A percentile compares a stretch with the other conserved stretches of the same genome.
Conservation (phyloP, 169 alveolate genomes). For the Sarcocystis neurona region DNA sequence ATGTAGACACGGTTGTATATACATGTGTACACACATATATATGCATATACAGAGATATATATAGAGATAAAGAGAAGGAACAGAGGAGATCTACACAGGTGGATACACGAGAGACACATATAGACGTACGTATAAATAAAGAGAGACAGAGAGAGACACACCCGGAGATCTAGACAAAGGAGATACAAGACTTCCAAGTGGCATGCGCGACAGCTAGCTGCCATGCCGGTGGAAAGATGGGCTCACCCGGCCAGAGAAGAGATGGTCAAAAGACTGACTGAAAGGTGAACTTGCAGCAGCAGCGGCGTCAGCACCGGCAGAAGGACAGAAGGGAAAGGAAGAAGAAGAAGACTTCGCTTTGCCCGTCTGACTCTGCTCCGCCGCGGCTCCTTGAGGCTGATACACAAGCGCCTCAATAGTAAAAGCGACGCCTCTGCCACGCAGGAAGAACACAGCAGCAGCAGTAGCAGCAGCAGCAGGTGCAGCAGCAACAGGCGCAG, state of each 20-base stretch:
- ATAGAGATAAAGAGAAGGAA: background rate
- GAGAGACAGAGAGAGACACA: background rate
- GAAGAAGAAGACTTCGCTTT: too few relatives aligned
- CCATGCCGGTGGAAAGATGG: background rate
- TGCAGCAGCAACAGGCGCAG: too few relatives aligned
- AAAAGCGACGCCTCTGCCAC: constrained; percentile 41
- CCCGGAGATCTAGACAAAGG: background rate
- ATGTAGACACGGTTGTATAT: too few relatives aligned
- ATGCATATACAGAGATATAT: too few relatives aligned
- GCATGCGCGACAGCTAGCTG: background rate
- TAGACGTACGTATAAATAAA: background rate
- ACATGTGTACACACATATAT: too few relatives aligned
- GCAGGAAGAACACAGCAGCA: background rate
- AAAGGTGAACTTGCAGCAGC: too few relatives aligned
- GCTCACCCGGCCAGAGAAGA: background rate
- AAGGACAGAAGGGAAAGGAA: too few relatives aligned
- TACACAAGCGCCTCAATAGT: constrained; percentile 30
- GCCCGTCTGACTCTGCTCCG: background rate
- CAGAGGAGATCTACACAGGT: background rate
- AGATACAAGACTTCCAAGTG: background rate
- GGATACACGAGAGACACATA: background rate
- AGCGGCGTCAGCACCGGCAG: too few relatives aligned
- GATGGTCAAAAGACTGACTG: too few relatives aligned
- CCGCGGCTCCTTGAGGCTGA: background rate
- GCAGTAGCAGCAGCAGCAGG: too few relatives aligned